Evolutionary conservation across 495 filamentous ascomycete genomes (phyloP).

Genomic region (Lasiosphaeriaceae sp.): DNA sequence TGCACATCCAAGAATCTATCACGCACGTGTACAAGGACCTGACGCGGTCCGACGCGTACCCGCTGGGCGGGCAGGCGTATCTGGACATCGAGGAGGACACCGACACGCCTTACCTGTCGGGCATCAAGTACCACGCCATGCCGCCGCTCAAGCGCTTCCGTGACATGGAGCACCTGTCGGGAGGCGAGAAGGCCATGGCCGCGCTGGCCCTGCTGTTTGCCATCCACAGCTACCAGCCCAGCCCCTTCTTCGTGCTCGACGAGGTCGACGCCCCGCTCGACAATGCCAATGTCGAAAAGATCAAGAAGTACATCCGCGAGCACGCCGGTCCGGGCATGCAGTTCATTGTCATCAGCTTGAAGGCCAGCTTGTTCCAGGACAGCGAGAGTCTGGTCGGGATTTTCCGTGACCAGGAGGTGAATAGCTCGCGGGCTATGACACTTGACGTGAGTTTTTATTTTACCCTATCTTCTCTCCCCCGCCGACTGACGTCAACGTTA

Average conservation of each 20-base stretch:
- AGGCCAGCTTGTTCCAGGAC: constrained; percentile 89
- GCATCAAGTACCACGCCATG: constrained; percentile 98
- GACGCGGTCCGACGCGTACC: constrained; percentile 77
- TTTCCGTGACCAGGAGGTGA: constrained; percentile 88
- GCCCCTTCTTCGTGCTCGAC: constrained; percentile 96
- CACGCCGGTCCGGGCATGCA: constrained; percentile 97
- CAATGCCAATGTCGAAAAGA: constrained; percentile 91
- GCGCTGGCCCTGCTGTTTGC: constrained; percentile 93
- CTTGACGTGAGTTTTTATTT: constrained; percentile 72
- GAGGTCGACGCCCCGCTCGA: constrained; percentile 98
- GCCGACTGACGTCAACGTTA: neutral
- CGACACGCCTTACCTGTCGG: constrained; percentile 81
- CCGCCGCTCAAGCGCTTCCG: constrained; percentile 97
- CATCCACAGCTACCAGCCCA: constrained; percentile 90
- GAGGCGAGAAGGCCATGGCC: constrained; percentile 98
- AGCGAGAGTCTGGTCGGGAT: constrained; percentile 93
- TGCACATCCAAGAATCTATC: constrained; percentile 93
- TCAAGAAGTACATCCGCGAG: constrained; percentile 90
- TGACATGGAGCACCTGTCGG: constrained; percentile 97
- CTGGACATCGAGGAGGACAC: constrained; percentile 88
- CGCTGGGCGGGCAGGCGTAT: constrained; percentile 89
- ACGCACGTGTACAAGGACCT: constrained; percentile 91
- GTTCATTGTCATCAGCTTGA: constrained; percentile 96
- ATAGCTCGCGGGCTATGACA: constrained; percentile 82
- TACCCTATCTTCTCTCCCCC: neutral